Evolutionary conservation across 1,284 basidiomycete genomes (phyloP), one percentile per base, ranked within the genome.

Genomic region (Boletus sp.): DNA sequence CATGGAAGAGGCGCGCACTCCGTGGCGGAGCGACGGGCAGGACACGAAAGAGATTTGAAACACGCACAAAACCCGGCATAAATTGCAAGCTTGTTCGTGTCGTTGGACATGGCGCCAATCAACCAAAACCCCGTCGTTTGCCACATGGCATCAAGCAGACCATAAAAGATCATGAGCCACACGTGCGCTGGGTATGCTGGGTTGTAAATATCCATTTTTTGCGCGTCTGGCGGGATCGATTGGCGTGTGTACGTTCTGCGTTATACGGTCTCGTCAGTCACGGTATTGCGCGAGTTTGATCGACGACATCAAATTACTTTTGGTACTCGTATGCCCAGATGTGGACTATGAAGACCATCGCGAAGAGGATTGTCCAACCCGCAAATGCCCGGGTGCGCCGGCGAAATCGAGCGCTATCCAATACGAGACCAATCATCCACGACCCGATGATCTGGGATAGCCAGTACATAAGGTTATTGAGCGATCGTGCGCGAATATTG

Each of bases 281-380:
- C 12, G 20, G 20, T 8, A n/a, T 34, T n/a, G 25, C 19, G 8
- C 16, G 12, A 30, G 2, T 8, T 20, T 2, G 26, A 37, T 2
- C 60, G n/a, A 9, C 1, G 10, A 0, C 10, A 27, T 27, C 2
- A 13, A 27, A 67, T 41, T 41, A 77, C 77, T 59, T 71, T 52
- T 79, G 77, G 51, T 78, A 78, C 53, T 74, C 69, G 55, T 72
- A 79, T 0, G 69, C 69, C 72, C 76, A 77, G 7, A 68, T 69
- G 54, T 79, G 77, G 10, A 78, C 71, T 29, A 70, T 61, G 51
- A 78, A 73, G 16, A 74, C 70, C 63, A 78, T 72, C 32, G 60
- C 44, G 16, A 78, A 52, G 10, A 80, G 62, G 36, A 78, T 63
- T 4, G 41, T 39, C 73, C 77, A 77, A 8, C 71, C 76, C 1